phyloP scores from a whole-genome alignment of 2,329 filamentous ascomycete species.

The Microdochium trichocladiopsis region DNA sequence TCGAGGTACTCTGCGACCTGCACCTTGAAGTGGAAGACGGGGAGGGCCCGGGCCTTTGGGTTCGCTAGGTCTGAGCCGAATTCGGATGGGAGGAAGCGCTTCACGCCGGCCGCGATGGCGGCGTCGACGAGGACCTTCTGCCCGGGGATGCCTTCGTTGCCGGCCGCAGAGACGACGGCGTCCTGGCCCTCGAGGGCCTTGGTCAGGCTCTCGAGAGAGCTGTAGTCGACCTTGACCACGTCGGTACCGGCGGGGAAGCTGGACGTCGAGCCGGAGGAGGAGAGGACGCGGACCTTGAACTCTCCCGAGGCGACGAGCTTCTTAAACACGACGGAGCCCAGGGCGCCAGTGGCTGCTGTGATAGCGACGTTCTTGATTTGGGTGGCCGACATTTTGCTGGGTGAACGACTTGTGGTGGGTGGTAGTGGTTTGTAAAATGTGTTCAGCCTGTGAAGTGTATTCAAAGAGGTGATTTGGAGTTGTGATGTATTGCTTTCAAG shows the following conservation, averaged over 20 bases:
- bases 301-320: constrained; percentile 21
- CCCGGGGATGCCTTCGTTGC: constrained; percentile 24
- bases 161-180: constrained; percentile 42
- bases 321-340: constrained; percentile 27
- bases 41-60: constrained; percentile 7
- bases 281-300: constrained; percentile 48
- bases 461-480: no score
- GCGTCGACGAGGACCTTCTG: constrained; percentile 50
- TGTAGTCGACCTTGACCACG: constrained; percentile 37
- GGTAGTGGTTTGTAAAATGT: not conserved
- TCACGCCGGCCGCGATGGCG: constrained; percentile 50
- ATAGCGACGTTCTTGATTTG: constrained; percentile 5
- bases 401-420: no score
- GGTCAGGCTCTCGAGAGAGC: constrained; percentile 35
- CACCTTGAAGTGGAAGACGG: constrained; percentile 11
- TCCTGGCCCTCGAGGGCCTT: constrained; percentile 47
- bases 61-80: constrained; percentile 32
- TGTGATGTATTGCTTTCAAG: not conserved
- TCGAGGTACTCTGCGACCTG: constrained; percentile 8
- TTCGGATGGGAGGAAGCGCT: constrained; percentile 55
- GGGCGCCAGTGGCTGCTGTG: constrained; percentile 10
- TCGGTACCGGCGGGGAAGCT: constrained; percentile 25
- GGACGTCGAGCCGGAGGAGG: constrained; percentile 32
- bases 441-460: not conserved
- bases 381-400: constrained; percentile 1